Percentiles rank a stretch among this genome's conserved stretches.
These are phyloP conservation scores for Warburgia ugandensis DNA, from an alignment of 164 flowering plant species.

Conservation along the genomic window DNA sequence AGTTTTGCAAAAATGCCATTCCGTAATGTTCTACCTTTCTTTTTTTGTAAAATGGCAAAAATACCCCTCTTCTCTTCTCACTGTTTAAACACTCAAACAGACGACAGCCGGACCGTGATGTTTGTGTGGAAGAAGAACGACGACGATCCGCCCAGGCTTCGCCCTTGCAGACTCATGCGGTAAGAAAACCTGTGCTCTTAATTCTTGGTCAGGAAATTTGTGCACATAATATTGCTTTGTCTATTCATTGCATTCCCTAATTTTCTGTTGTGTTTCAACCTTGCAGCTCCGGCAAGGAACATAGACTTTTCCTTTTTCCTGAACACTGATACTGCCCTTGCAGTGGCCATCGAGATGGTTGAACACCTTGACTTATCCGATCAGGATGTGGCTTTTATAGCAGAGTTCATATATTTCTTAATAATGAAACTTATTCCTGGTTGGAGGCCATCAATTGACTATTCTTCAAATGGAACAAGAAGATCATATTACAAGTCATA, in stretches of 20 bases:
- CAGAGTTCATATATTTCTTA: constrained; percentile 55
- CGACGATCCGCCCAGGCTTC: too few species aligned
- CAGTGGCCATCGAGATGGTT: constrained; percentile 78
- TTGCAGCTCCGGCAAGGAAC: constrained; percentile 46
- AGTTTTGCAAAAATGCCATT: too few species aligned
- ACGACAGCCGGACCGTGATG: too few species aligned
- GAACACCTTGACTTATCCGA: constrained; percentile 48
- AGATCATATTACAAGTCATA: constrained; percentile 12
- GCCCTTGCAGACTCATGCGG: constrained; percentile 42
- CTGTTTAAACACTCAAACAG: too few species aligned
- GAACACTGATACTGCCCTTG: constrained; percentile 48
- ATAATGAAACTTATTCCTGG: constrained; percentile 39
- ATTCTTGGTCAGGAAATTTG: too few species aligned
- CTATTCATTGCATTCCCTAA: too few species aligned
- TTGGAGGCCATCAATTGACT: constrained; percentile 32
- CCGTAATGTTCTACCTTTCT: too few species aligned
- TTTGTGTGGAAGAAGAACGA: too few species aligned
- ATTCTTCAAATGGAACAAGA: constrained; percentile 12
- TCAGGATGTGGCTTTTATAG: constrained; percentile 45
- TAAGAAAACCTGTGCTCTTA: constrained; percentile 19
- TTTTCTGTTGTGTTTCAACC: neutral
- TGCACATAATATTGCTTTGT: too few species aligned
- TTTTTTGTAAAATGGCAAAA: too few species aligned
- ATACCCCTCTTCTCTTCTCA: too few species aligned
- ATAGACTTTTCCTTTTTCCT: constrained; percentile 63